Conservation (phyloP, 1,284 basidiomycete genomes). For the Ustilago xerochloae region DNA sequence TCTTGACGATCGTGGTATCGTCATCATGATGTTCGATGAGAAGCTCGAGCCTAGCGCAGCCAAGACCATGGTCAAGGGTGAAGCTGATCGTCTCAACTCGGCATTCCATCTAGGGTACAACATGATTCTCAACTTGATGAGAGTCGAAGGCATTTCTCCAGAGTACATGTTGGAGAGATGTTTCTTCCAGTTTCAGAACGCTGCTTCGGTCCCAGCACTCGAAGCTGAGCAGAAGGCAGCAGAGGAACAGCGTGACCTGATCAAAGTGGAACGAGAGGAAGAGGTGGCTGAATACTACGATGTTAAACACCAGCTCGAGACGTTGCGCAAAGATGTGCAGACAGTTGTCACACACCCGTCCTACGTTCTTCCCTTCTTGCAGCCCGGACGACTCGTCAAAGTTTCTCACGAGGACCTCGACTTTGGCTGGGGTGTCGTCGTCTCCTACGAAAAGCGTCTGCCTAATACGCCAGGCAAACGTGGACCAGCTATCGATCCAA, state of each 20-base stretch:
- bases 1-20: conserved; percentile 96
- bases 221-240: conserved; percentile 84
- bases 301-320: conserved; percentile 87
- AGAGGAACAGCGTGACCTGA: conserved; percentile 77
- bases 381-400: conserved; percentile 88
- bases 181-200: conserved; percentile 99
- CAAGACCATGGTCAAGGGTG: conserved; percentile 98
- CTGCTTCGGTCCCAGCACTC: conserved; percentile 84
- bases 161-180: conserved; percentile 98
- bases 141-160: conserved; percentile 97
- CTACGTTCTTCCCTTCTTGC: conserved; percentile 91
- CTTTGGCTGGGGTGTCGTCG: conserved; percentile 95
- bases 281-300: conserved; percentile 91
- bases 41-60: conserved; percentile 92
- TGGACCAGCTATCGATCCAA: conserved; percentile 46
- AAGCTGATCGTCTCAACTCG: conserved; percentile 95
- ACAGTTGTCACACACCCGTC: conserved; percentile 93
- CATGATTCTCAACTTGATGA: conserved; percentile 98
- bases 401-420: conserved; percentile 86
- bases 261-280: conserved; percentile 83
- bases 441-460: conserved; percentile 89
- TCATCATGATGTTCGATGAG: conserved; percentile 99
- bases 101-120: conserved; percentile 99
- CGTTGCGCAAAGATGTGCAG: conserved; percentile 84
- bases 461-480: conserved; percentile 64